Conservation (phyloP, 2,329 filamentous ascomycete genomes). For the Fusarium neocosmosporiellum region DNA sequence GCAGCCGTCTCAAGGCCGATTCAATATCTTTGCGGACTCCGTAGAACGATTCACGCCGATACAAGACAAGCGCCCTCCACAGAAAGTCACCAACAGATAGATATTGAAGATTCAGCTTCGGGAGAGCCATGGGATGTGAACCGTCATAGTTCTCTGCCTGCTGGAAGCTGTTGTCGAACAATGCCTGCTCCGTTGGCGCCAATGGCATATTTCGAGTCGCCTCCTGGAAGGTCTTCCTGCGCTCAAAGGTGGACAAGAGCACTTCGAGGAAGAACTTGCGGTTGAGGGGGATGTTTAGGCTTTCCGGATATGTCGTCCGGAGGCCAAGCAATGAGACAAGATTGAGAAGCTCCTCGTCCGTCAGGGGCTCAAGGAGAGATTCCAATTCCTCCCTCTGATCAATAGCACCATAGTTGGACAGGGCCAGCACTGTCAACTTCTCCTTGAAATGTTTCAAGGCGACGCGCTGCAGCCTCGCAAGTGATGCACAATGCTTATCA, state of each 20-base stretch:
- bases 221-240: conserved; percentile 85
- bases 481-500: conserved; percentile 78
- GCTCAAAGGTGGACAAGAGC: conserved; percentile 80
- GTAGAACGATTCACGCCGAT: conserved; percentile 92
- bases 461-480: conserved; percentile 83
- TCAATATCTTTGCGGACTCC: conserved; percentile 93
- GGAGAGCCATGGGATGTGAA: conserved; percentile 86
- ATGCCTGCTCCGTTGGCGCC: conserved; percentile 82
- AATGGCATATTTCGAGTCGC: conserved; percentile 75
- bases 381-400: conserved; percentile 83
- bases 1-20: conserved; percentile 80
- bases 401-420: conserved; percentile 93
- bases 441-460: conserved; percentile 86
- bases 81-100: conserved; percentile 94
- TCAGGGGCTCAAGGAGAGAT: conserved; percentile 77
- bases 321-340: conserved; percentile 80
- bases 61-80: conserved; percentile 92
- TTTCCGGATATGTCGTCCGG: conserved; percentile 82
- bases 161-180: conserved; percentile 84
- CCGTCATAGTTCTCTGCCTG: conserved; percentile 90
- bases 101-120: conserved; percentile 96
- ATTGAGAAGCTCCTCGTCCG: conserved; percentile 77
- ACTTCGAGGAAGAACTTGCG: conserved; percentile 77
- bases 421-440: conserved; percentile 88
- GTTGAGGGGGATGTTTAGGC: conserved; percentile 71